Percentiles rank a stretch among this genome's conserved stretches.
Evolutionary conservation across 2,329 filamentous ascomycete genomes (phyloP).

Genomic region (Phoma sp.): DNA sequence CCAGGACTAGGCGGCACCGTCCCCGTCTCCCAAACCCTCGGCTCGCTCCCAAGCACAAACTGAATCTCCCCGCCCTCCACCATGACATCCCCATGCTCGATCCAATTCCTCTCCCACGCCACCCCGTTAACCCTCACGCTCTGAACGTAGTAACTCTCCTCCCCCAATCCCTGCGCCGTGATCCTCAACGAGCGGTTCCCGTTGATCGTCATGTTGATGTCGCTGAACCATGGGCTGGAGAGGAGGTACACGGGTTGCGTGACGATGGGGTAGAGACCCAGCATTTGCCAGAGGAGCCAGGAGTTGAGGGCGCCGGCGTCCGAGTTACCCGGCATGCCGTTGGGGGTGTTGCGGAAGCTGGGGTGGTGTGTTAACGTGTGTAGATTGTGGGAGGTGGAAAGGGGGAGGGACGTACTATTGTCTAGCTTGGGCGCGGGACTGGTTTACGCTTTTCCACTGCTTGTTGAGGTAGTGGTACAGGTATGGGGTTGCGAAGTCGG

Average conservation of each 20-base stretch:
- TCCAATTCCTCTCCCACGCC: conserved; percentile 67
- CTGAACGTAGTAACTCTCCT: conserved; percentile 65
- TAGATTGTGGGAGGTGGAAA: conserved; percentile 3
- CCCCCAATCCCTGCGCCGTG: conserved; percentile 58
- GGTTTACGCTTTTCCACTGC: conserved; percentile 48
- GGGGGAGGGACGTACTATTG: conserved; percentile 33
- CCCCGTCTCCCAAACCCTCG: conserved; percentile 56
- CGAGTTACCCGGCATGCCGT: conserved; percentile 52
- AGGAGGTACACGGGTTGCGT: conserved; percentile 72
- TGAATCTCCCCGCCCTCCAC: conserved; percentile 53
- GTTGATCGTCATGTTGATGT: conserved; percentile 64
- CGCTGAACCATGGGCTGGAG: conserved; percentile 50
- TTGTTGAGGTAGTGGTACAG: conserved; percentile 54
- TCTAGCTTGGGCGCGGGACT: conserved; percentile 36
- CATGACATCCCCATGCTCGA: conserved; percentile 68
- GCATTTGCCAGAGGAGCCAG: conserved; percentile 57
- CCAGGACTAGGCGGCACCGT: conserved; percentile 60
- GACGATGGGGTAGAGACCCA: conserved; percentile 61
- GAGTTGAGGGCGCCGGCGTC: conserved; percentile 55
- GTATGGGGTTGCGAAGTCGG: conserved; percentile 69
- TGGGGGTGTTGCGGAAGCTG: conserved; percentile 30
- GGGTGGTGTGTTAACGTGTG: not conserved
- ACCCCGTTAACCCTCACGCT: conserved; percentile 68
- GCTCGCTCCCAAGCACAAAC: conserved; percentile 54
- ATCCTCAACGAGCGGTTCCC: conserved; percentile 60